These are phyloP conservation scores for Eucalyptus coolabah DNA, from an alignment of 345 rosid species.

Conservation along the genomic window DNA sequence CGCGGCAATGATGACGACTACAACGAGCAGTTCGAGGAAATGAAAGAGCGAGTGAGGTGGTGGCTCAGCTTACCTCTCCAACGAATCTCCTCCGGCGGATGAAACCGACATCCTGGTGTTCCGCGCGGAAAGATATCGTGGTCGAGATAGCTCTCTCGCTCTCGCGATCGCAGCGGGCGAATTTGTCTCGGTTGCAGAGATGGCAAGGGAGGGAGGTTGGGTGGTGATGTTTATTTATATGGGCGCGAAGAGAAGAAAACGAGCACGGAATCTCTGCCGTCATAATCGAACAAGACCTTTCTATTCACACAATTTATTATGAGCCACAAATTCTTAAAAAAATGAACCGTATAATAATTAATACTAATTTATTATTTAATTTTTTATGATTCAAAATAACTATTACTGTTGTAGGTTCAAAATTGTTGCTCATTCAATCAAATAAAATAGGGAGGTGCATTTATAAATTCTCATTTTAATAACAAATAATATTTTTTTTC, in stretches of 20 bases:
- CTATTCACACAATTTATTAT: too few relatives aligned
- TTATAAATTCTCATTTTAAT: neutral
- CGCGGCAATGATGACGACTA: neutral
- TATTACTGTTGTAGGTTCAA: too few relatives aligned
- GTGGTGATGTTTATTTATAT: neutral
- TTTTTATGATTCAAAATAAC: too few relatives aligned
- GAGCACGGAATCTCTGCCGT: neutral
- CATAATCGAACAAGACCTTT: too few relatives aligned
- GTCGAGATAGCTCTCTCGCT: neutral
- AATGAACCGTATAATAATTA: rapidly evolving
- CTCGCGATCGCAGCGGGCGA: neutral
- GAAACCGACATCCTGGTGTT: neutral
- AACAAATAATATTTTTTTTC: neutral
- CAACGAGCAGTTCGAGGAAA: neutral
- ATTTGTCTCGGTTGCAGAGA: neutral
- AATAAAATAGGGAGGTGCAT: neutral
- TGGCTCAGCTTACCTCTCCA: neutral
- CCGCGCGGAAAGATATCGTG: neutral
- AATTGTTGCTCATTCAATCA: too few relatives aligned
- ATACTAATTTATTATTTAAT: too few relatives aligned
- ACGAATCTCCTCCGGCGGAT: neutral
- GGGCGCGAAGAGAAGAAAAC: neutral
- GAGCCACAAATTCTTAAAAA: too few relatives aligned
- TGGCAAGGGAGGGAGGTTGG: neutral
- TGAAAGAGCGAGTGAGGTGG: neutral